Evolutionary conservation across 441 rosid genomes (phyloP).

Genomic region (Flueggea neowawraea): DNA sequence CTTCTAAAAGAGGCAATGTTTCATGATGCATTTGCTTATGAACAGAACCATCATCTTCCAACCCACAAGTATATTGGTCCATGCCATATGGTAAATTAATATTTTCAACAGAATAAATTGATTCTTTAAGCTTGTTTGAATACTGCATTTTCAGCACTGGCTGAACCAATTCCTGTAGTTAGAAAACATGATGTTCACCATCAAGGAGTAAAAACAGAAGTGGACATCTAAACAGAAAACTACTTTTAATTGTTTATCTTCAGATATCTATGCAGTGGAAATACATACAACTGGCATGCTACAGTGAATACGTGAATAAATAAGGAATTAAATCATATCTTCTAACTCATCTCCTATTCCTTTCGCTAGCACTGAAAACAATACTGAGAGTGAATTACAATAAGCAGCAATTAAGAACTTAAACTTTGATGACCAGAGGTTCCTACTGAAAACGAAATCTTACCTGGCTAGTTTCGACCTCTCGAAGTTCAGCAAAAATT

Average conservation of each 20-base stretch:
- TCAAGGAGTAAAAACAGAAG: constrained; percentile 9
- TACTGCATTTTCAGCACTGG: no score
- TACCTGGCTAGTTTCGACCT: constrained; percentile 45
- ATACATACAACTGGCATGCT: not conserved
- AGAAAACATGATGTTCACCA: constrained; percentile 7
- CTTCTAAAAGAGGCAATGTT: constrained; percentile 69
- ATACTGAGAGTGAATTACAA: not conserved
- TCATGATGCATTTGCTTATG: constrained; percentile 29
- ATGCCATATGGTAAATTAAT: constrained; percentile 39
- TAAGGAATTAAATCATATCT: constrained; percentile 1
- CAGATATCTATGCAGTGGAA: no score
- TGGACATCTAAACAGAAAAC: not conserved
- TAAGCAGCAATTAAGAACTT: not conserved
- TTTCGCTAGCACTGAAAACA: not conserved
- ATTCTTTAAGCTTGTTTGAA: constrained; percentile 39
- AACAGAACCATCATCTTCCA: constrained; percentile 47
- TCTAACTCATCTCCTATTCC: not conserved
- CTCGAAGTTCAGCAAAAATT: no score
- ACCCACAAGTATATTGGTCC: constrained; percentile 27
- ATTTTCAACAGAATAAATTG: constrained; percentile 49
- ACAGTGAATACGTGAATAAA: no score
- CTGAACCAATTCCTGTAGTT: constrained; percentile 45
- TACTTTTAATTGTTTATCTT: not conserved
- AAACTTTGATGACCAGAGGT: no score
- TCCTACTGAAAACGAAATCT: not conserved